Evolutionary conservation across 1,284 basidiomycete species (phyloP).

Genomic region (Austropuccinia psidii): DNA sequence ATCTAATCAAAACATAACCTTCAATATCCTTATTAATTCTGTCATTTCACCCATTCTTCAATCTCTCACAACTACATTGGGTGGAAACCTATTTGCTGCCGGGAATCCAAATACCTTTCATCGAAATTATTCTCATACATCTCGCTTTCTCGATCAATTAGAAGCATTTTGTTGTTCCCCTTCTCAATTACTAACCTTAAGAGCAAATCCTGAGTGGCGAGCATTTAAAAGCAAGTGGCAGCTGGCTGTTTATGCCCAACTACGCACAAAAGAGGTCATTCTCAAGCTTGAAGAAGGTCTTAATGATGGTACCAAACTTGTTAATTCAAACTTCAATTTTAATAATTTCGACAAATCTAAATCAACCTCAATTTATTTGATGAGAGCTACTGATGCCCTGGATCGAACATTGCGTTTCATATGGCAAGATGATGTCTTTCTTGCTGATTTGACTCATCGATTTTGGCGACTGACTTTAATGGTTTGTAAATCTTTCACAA

Average conservation of each 20-base stretch:
- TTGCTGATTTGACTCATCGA: constrained; percentile 34
- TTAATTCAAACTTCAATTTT: background rate
- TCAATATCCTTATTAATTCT: constrained; percentile 28
- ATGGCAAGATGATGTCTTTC: constrained; percentile 33
- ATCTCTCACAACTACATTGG: constrained; percentile 11
- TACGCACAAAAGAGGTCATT: constrained; percentile 28
- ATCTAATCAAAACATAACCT: background rate
- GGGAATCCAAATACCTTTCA: constrained; percentile 29
- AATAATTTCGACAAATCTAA: background rate
- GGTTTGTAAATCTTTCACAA: constrained; percentile 1
- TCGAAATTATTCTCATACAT: constrained; percentile 30
- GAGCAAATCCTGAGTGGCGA: constrained; percentile 25
- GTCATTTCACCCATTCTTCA: constrained; percentile 27
- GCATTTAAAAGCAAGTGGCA: constrained; percentile 33
- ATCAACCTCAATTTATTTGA: background rate
- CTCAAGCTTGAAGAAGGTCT: constrained; percentile 15
- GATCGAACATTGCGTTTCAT: constrained; percentile 5
- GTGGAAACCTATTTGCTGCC: constrained; percentile 24
- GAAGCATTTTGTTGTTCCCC: constrained; percentile 25
- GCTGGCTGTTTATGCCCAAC: constrained; percentile 34
- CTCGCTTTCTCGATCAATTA: constrained; percentile 17
- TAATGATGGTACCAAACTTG: background rate
- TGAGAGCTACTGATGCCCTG: constrained; percentile 12
- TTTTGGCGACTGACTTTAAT: constrained; percentile 35
- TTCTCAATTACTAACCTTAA: constrained; percentile 14